phyloP scores from a whole-genome alignment of 148 eudicot genomes.

The Chenopodium quinoa region DNA sequence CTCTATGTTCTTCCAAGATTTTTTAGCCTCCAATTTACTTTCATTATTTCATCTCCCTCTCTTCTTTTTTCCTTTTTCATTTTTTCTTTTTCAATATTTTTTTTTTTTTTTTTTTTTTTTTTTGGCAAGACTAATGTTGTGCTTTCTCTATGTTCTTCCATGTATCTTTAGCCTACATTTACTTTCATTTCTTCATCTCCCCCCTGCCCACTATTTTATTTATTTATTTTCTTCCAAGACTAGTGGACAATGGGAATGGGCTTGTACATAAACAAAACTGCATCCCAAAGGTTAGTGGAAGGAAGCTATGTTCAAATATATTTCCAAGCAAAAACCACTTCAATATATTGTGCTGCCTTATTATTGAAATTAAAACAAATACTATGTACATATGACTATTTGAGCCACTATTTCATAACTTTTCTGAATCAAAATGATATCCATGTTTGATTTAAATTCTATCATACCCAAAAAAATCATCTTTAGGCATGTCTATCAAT shows the following conservation, averaged over 20 bases:
- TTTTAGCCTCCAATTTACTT: not conserved
- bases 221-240: not conserved
- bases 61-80: not conserved
- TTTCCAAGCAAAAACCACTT: conserved; percentile 4
- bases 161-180: too few species aligned
- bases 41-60: too few species aligned
- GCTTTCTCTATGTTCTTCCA: too few species aligned
- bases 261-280: too few species aligned
- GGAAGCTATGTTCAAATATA: not conserved
- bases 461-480: not conserved
- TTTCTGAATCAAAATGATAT: not conserved
- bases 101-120: too few species aligned
- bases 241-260: too few species aligned
- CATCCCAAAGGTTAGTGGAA: not conserved
- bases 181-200: too few species aligned
- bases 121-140: too few species aligned
- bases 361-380: not conserved
- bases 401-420: not conserved
- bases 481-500: conserved; percentile 4
- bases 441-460: not conserved
- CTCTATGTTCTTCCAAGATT: not conserved
- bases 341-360: not conserved
- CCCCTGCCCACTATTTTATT: too few species aligned
- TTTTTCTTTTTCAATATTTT: not conserved
- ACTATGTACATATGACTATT: not conserved